Evolutionary conservation across 2,329 filamentous ascomycete genomes (phyloP), one percentile per base, ranked within the genome.

Genomic region (Corynespora cassiicola): DNA sequence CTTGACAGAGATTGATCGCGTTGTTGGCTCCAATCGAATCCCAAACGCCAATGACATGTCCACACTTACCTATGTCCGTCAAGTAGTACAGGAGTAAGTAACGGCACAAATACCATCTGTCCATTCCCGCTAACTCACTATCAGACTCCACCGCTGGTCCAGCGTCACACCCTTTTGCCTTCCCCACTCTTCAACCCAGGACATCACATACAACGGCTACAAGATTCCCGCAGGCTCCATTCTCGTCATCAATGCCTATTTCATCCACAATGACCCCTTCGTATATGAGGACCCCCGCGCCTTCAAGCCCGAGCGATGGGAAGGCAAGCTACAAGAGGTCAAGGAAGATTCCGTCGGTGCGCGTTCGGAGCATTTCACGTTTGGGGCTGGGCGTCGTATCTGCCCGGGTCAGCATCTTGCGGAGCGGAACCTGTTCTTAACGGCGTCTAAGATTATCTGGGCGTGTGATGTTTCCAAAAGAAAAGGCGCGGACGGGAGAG

Each of bases 161-260:
- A n/a, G n/a, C n/a, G n/a, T n/a, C n/a, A n/a, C n/a, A n/a, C n/a
- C n/a, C n/a, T n/a, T n/a, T n/a, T n/a, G n/a, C n/a, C n/a, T 76
- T 31, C 78, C 78, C 1, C 75, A 76, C 36, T 68, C 68, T 8
- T 61, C 70, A 2, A 69, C 63, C 8, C 57, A 44, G 26, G 74
- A 76, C 34, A 67, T 75, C 38, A 47, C 63, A 20, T 76, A 76
- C 45, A 57, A 72, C 6, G 76, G 74, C 5, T 70, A 69, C 38
- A 62, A 66, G 17, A 74, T 81, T 29, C 76, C 77, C 8, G 73
- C 72, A 25, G 69, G 69, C 6, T 62, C 75, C 0, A 66, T 59
- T 2, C 54, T 80, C 5, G 66, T 74, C 1, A 60, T 75, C 6
- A 80, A 80, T 35, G 65, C 75, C 2, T 80, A 76, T 74, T 65